Base-by-base conservation (phyloP, 768 basidiomycete species). In the Hypholoma sublateritium region DNA sequence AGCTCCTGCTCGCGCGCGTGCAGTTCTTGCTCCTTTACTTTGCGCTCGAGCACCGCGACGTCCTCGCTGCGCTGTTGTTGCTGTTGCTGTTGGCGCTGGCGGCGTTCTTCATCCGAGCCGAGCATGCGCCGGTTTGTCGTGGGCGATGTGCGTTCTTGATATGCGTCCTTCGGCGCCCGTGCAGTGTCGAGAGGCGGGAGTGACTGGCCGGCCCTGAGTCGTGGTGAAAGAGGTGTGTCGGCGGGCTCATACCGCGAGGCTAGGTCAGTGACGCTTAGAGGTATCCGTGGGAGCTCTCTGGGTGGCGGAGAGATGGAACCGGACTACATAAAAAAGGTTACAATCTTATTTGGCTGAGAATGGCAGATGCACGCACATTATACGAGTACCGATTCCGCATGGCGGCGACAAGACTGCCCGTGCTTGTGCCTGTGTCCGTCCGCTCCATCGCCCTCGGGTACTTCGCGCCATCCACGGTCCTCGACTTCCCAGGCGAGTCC, bases 301-400 rank as follows among this genome's bases (percentile, higher is more conserved):
- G 79, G 82, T 12, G 78, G 76, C 13, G 84, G 84, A 11, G 85
- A 84, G 0, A 74, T 65, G 2, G 79, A 74, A 11, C 76, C 80
- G 48, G 82, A 70, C 86, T 85, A 36, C 24, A 50, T 53, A 56
- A 13, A 50, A 36, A 58, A 19, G n/a, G 19, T 57, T 5, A 59
- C 43, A 45, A 48, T 32, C 47, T 7, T 2, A 53, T 6, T 12
- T 13, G 14, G 6, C 36, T 57, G 44, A 12, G 25, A 58, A 39
- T 58, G 43, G 17, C 39, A 22, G 61, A 53, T 58, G 41, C 39
- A 74, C 85, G 43, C 62, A 89, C 89, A 54, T 69, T 74, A 41
- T 72, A 77, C 19, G 82, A 77, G 61, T 88, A 91, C 49, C 81
- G 81, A 65, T 80, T 81, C 43, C 86, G 79, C 77, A 93, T 84